Evolutionary conservation across 768 basidiomycete genomes (phyloP).

Genomic region (Suillus plorans): DNA sequence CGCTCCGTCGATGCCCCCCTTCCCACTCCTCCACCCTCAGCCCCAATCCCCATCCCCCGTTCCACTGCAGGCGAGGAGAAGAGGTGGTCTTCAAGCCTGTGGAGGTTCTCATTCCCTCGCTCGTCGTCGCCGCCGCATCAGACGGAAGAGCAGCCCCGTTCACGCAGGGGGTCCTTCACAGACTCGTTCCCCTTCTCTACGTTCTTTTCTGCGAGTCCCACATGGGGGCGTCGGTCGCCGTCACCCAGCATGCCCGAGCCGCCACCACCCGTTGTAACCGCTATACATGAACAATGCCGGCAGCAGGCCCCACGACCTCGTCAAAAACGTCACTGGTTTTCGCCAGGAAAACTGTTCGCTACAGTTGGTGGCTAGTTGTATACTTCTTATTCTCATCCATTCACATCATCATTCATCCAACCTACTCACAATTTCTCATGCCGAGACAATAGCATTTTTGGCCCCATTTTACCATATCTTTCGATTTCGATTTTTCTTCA

Average conservation of each 20-base stretch:
- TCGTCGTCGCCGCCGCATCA: slow-evolving; percentile 27
- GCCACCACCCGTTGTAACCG: slow-evolving; percentile 26
- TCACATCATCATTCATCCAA: slow-evolving; percentile 4
- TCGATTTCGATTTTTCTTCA: slow-evolving; percentile 13
- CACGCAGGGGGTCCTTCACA: slow-evolving; percentile 30
- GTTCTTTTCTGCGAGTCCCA: slow-evolving; percentile 31
- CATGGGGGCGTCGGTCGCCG: slow-evolving; percentile 35
- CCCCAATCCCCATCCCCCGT: slow-evolving; percentile 30
- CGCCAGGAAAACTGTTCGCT: slow-evolving; percentile 50
- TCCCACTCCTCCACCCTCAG: slow-evolving; percentile 23
- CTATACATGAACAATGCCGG: slow-evolving; percentile 33
- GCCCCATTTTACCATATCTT: slow-evolving; percentile 15
- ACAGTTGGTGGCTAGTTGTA: slow-evolving; percentile 36
- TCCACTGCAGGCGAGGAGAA: slow-evolving; percentile 31
- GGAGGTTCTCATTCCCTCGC: slow-evolving; percentile 36
- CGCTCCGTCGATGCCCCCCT: slow-evolving; percentile 12
- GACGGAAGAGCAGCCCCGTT: slow-evolving; percentile 27
- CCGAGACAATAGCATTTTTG: slow-evolving; percentile 24
- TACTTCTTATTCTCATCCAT: slow-evolving; percentile 5
- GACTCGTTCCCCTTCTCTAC: slow-evolving; percentile 50
- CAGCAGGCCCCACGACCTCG: slow-evolving; percentile 33
- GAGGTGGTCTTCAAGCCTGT: slow-evolving; percentile 34
- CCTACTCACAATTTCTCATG: slow-evolving; percentile 5
- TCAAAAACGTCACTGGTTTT: slow-evolving; percentile 54
- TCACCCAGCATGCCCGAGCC: slow-evolving; percentile 40